phyloP scores from a whole-genome alignment of 2,329 filamentous ascomycete species.

The Aspergillus sp. region DNA sequence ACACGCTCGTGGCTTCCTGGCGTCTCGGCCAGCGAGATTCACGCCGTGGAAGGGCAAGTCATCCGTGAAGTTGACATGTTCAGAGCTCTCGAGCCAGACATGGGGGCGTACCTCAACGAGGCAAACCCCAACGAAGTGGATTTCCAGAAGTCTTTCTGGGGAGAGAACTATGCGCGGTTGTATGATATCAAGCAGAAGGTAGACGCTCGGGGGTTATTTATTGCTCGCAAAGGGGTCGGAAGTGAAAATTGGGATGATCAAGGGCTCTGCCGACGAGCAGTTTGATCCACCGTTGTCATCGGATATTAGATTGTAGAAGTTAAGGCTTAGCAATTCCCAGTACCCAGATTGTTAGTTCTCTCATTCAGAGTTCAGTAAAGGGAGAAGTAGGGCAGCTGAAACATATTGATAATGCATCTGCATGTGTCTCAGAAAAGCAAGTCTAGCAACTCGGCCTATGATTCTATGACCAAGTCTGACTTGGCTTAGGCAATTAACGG shows the following conservation, averaged over 20 bases:
- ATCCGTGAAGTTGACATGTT: background rate
- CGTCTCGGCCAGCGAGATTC: background rate
- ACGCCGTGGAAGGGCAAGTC: background rate
- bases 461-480: too few relatives aligned
- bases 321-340: too few relatives aligned
- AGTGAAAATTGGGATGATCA: conserved; percentile 29
- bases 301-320: too few relatives aligned
- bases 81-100: conserved; percentile 1
- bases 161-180: conserved; percentile 31
- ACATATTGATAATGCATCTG: too few relatives aligned
- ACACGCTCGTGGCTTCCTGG: background rate
- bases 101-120: conserved; percentile 41
- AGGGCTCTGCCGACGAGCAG: conserved; percentile 16
- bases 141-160: conserved; percentile 44
- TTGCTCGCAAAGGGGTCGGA: conserved; percentile 22
- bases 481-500: too few relatives aligned
- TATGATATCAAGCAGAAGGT: conserved; percentile 31
- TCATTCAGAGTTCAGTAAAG: too few relatives aligned
- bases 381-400: too few relatives aligned
- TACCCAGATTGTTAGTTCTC: too few relatives aligned
- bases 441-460: too few relatives aligned
- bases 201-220: conserved; percentile 32
- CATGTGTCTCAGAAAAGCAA: too few relatives aligned
- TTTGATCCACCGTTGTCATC: too few relatives aligned
- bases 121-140: conserved; percentile 40